These are phyloP conservation scores for Plantago ovata DNA, from an alignment of 257 asterid genomes.

Conservation along the genomic window DNA sequence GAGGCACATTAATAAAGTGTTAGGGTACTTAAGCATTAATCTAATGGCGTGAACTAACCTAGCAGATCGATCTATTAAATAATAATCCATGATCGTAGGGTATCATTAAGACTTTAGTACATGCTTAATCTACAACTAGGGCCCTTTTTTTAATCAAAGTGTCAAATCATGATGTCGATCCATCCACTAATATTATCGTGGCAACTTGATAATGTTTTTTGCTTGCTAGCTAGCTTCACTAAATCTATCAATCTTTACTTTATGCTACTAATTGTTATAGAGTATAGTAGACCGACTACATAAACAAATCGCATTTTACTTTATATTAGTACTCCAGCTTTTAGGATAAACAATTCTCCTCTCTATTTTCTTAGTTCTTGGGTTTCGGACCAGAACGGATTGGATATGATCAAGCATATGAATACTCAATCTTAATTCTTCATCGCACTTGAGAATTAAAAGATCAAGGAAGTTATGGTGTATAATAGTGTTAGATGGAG, in stretches of 20 bases:
- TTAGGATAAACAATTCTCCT: no score
- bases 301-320: neutral
- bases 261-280: conserved; percentile 2
- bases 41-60: conserved; percentile 27
- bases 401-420: no score
- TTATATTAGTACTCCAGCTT: neutral
- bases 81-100: conserved; percentile 7
- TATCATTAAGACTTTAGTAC: conserved; percentile 20
- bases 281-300: no score
- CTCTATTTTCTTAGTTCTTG: neutral
- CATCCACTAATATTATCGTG: conserved; percentile 11
- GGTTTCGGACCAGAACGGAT: neutral
- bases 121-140: conserved; percentile 21
- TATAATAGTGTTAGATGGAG: no score
- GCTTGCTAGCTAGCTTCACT: no score
- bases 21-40: neutral
- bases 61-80: neutral
- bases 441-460: no score
- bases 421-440: no score
- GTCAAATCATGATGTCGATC: conserved; percentile 15
- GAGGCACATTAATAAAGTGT: conserved; percentile 17
- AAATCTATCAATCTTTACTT: conserved; percentile 11
- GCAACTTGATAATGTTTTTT: conserved; percentile 8
- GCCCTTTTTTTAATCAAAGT: conserved; percentile 11
- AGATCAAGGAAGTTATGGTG: no score